Conservation (phyloP, 75 land plant species). For the Pinus taeda region DNA sequence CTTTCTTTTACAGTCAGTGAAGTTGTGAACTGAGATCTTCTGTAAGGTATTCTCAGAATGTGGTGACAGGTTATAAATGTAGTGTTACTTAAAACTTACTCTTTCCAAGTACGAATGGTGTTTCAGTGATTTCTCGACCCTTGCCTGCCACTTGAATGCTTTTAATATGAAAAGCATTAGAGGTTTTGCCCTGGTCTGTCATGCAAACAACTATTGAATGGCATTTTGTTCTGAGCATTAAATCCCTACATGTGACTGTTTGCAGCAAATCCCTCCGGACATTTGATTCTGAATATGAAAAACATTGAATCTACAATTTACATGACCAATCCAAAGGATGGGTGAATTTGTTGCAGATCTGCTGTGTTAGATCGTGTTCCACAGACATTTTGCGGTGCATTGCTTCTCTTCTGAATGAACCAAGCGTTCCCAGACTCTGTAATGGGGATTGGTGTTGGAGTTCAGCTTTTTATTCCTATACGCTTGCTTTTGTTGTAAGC, state of each 20-base stretch:
- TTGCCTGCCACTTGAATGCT: too few relatives aligned
- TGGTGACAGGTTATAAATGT: too few relatives aligned
- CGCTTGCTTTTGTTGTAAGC: conserved; percentile 66
- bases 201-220: neutral
- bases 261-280: neutral
- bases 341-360: neutral
- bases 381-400: conserved; percentile 18
- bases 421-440: conserved; percentile 48
- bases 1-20: too few relatives aligned
- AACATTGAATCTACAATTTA: conserved; percentile 45
- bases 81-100: too few relatives aligned
- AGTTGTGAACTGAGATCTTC: too few relatives aligned
- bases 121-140: too few relatives aligned
- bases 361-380: conserved; percentile 23
- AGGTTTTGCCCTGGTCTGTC: neutral
- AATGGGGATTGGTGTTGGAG: conserved; percentile 56
- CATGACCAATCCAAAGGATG: conserved; percentile 51
- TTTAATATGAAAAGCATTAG: neutral
- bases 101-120: too few relatives aligned
- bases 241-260: neutral
- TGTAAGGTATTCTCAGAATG: too few relatives aligned
- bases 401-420: conserved; percentile 39
- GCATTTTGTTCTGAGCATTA: neutral
- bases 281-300: conserved; percentile 25
- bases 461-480: conserved; percentile 82